A percentile compares a stretch with the other conserved stretches of the same genome.
Evolutionary conservation across 2,329 filamentous ascomycete genomes (phyloP).

Genomic region (Xylariaceae sp.): DNA sequence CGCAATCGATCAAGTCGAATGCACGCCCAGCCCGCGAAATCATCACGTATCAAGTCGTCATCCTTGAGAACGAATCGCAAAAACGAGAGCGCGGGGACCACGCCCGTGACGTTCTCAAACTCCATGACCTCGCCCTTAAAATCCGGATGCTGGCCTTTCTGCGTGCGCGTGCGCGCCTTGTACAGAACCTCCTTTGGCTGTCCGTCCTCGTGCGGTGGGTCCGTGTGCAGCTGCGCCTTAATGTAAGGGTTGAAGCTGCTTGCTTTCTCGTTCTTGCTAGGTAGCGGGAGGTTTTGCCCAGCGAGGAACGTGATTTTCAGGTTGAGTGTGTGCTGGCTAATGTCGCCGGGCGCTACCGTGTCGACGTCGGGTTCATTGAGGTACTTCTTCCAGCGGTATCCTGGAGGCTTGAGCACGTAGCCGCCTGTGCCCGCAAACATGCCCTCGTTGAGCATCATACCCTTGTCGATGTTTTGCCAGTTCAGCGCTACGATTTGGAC

Average conservation of each 20-base stretch:
- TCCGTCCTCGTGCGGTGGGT: constrained; percentile 45
- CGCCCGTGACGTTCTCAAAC: constrained; percentile 50
- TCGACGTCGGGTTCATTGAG: constrained; percentile 24
- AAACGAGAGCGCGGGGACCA: constrained; percentile 67
- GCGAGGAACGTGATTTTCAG: constrained; percentile 70
- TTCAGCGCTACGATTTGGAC: constrained; percentile 90
- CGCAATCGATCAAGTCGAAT: constrained; percentile 76
- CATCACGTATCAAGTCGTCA: constrained; percentile 73
- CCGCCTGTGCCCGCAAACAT: constrained; percentile 84
- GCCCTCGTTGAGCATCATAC: constrained; percentile 92
- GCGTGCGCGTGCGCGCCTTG: constrained; percentile 55
- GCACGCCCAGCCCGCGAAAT: constrained; percentile 82
- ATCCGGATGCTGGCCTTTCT: constrained; percentile 57
- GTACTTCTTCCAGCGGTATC: constrained; percentile 37
- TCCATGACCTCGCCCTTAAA: constrained; percentile 53
- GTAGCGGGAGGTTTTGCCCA: constrained; percentile 69
- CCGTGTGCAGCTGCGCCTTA: constrained; percentile 78
- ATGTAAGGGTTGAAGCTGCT: constrained; percentile 71
- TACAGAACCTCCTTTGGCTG: constrained; percentile 53
- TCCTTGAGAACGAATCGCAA: constrained; percentile 82
- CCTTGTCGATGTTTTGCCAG: constrained; percentile 86
- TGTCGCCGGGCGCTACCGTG: constrained; percentile 28
- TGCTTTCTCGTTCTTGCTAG: constrained; percentile 43
- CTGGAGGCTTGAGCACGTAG: constrained; percentile 78
- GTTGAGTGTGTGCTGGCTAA: constrained; percentile 56